Base-by-base conservation (phyloP, 2,329 filamentous ascomycete species). In the Claviceps arundinis region DNA sequence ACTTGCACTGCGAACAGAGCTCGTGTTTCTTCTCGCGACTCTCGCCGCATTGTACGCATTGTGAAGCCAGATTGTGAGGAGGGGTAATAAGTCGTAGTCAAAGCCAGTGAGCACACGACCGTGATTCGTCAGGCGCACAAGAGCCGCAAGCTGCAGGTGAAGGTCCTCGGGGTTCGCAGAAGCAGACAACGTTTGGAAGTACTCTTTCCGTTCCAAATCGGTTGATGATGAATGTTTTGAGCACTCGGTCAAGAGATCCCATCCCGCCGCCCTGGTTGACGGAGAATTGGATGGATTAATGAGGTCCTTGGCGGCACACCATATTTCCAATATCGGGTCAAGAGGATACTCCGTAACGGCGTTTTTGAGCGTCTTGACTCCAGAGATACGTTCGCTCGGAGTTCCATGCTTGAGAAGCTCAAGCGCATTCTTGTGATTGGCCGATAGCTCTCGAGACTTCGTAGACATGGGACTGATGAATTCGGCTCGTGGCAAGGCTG, bases 131-230 rank as follows among this genome's bases (percentile, higher is more conserved):
- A 86, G 68, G 51, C 82, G 77, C 34, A 78, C 72, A 19, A 86
- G 70, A 16, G 81, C 77, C 34, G 73, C 73, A n/a, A 86, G 74
- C 62, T 85, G 82, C 5, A 84, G 66, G 60, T 82, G 74, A 56
- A 85, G 85, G 61, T 86, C 82, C 40, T 84, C 78, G 1, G 75
- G 70, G 55, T 76, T 73, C 30, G 75, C 75, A 9, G 73, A 68
- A 6, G 73, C 72, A 13, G 79, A 76, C 37, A 87, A 68, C 0
- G 81, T 80, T 56, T 77, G 72, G 59, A 85, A 87, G 59, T 81
- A 84, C 56, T 82, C 79, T 56, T 76, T 74, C 47, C 83, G 76
- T 64, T 86, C 82, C 34, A 84, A 72, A 57, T 82, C 80, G n/a
- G 80, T 82, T 5, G 80, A 78, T 5, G 76, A 73, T 5, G 73